Base-by-base conservation (phyloP, 305 asterid genomes). In the Rubia balearica region DNA sequence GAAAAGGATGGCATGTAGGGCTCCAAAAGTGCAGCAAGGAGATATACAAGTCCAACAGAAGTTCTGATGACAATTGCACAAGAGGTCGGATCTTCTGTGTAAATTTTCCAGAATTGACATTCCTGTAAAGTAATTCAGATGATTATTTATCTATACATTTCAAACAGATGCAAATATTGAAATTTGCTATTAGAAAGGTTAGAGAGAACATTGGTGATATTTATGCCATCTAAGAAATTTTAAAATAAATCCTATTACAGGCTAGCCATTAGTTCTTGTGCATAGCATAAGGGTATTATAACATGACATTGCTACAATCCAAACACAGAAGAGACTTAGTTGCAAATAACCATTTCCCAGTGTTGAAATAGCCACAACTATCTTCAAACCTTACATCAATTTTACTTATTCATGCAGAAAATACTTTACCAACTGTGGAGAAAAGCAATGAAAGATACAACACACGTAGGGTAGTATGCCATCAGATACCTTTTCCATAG, bases 1-100 rank as follows among this genome's bases (percentile, higher is more conserved):
- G 97, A 81, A 79, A 94, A 88, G 14, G 98, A 91, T 14, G 98
- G 97, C 88, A 93, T 93, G 82, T 84, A 91, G 71, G 98, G 99
- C 76, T 91, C 97, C 75, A 94, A 78, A 76, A 94, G 91, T 74
- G 93, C 85, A 53, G 96, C 96, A 64, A 94, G 91, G 76, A 94
- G 92, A 81, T 88, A 85, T 19, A 94, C 98, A 70, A 94, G 72
- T 75, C 99, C 99, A 36, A 83, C 80, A 42, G 98, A 79, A 74
- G 96, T 91, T 82, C 79, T 91, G 95, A 91, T 89, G 65, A 91
- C 98, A 71, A 91, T 76, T 10, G 88, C 81, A 80, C 97, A 91
- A 56, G 95, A 74, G 72, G 85, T 43, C 30, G 30, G 83, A 69
- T 91, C 96, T 83, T 91, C 95, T 80, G 87, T 91, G 92, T 87